phyloP scores from a whole-genome alignment of 441 rosid species.

The Jatropha multifida region DNA sequence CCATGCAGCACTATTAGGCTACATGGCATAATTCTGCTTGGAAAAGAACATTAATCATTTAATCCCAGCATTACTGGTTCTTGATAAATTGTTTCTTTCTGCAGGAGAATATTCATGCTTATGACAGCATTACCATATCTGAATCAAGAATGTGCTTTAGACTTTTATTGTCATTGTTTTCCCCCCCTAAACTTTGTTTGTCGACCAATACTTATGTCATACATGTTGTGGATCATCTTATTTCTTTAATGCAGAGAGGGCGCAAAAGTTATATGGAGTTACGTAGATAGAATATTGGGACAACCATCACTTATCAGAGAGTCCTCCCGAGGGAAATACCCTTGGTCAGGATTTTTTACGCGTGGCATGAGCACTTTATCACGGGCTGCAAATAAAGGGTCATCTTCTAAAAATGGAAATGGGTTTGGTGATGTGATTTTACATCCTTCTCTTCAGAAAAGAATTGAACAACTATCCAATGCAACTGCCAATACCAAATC shows the following conservation, averaged over 20 bases:
- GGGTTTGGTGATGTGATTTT: conserved; percentile 94
- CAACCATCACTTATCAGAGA: conserved; percentile 96
- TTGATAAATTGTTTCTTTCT: neutral
- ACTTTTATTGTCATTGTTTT: neutral
- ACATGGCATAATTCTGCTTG: neutral
- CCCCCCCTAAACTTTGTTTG: neutral
- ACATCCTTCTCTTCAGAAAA: conserved; percentile 77
- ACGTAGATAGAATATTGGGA: conserved; percentile 93
- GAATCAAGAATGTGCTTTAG: neutral
- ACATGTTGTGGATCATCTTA: conserved; percentile 7
- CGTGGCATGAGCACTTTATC: conserved; percentile 50
- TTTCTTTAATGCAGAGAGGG: conserved; percentile 69
- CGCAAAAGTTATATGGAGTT: conserved; percentile 96
- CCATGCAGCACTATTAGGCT: neutral
- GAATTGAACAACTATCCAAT: conserved; percentile 74
- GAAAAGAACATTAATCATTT: neutral
- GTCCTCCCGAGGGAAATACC: conserved; percentile 93
- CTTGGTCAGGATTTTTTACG: conserved; percentile 84
- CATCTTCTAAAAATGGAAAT: conserved; percentile 48
- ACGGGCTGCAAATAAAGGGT: conserved; percentile 38
- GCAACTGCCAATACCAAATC: conserved; percentile 96
- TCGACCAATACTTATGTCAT: neutral
- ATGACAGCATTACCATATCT: neutral
- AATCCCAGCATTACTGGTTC: neutral
- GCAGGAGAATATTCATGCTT: neutral